Evolutionary conservation across 768 basidiomycete genomes (phyloP).

Genomic region (Dioszegia aurantiaca): DNA sequence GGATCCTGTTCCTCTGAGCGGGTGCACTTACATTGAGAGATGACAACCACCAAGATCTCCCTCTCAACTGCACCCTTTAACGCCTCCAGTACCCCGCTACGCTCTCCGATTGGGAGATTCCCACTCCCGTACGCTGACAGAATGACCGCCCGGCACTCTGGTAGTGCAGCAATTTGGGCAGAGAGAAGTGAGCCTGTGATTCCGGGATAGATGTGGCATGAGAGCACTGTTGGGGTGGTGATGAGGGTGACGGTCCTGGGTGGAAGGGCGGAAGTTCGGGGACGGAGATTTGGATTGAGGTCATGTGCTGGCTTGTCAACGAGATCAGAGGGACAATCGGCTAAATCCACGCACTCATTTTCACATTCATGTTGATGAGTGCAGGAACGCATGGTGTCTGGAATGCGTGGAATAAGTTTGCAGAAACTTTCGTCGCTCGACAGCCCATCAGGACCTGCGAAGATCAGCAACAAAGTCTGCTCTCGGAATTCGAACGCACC

Average conservation of each 20-base stretch:
- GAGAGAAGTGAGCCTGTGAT: conserved; percentile 40
- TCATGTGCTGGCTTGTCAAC: neutral
- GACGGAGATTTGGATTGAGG: conserved; percentile 18
- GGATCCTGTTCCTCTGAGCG: neutral
- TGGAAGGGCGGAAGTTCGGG: conserved; percentile 28
- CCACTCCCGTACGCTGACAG: conserved; percentile 42
- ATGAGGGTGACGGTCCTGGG: conserved; percentile 29
- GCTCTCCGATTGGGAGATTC: conserved; percentile 38
- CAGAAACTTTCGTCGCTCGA: conserved; percentile 41
- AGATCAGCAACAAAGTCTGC: neutral
- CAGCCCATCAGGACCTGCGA: conserved; percentile 26
- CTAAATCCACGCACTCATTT: conserved; percentile 36
- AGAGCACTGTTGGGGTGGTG: conserved; percentile 35
- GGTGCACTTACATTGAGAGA: conserved; percentile 35
- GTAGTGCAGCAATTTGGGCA: conserved; percentile 39
- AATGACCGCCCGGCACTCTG: conserved; percentile 40
- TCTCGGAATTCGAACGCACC: conserved; percentile 6
- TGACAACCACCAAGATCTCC: conserved; percentile 45
- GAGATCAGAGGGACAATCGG: conserved; percentile 2
- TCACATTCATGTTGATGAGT: conserved; percentile 43
- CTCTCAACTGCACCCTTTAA: conserved; percentile 33
- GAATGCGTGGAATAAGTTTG: conserved; percentile 42
- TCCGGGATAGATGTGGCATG: conserved; percentile 38
- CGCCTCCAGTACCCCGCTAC: conserved; percentile 28
- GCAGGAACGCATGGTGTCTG: conserved; percentile 38